Base-by-base conservation (phyloP, 2,329 filamentous ascomycete species). In the Trichophyton schoenleinii region DNA sequence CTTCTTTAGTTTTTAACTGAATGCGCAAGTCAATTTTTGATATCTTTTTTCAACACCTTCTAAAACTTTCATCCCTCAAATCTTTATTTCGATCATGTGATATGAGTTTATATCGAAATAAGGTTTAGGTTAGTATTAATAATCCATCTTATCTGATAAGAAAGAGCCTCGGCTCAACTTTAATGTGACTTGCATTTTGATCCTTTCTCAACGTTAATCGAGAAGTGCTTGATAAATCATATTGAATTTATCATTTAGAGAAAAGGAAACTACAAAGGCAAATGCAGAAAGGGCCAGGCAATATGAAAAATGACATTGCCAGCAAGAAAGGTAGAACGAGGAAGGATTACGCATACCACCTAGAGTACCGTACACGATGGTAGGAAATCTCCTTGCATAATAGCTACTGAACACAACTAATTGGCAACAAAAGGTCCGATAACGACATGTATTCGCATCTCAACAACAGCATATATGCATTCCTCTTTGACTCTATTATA, bases 391-490 rank as follows among this genome's bases (percentile, higher is more conserved):
- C 9, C 11, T 6, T 55, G 20, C 15, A 31, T 31, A 31, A 8
- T 49, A n/a, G 20, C 31, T 28, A 44, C 20, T 36, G 41, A n/a
- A 18, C 31, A 31, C n/a, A 8, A 42, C 41, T 48, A 36, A 59
- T n/a, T 18, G 31, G 9, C 9, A 38, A 4, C 11, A 38, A 25
- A 64, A 91, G 89, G 89, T 86, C 84, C 72, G 91, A 96, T 74
- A 95, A 95, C 71, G 91, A 96, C 77, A 94, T 95, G 88, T 96
- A 94, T 74, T 82, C 89, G 63, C 92, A 97, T 72, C 84, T 95
- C 80, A 96, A 96, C 77, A 96, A 95, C 71, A 88, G 86, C 46
- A 81, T 94, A 60, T 96, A 96, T 74, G 88, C 88, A 68, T 87
- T 88, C 64, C 80, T 95, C 61, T 94, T 95, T 73, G 92, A 97